Base-by-base conservation (phyloP, 2,329 filamentous ascomycete genomes). In the Helminthosporium solani region DNA sequence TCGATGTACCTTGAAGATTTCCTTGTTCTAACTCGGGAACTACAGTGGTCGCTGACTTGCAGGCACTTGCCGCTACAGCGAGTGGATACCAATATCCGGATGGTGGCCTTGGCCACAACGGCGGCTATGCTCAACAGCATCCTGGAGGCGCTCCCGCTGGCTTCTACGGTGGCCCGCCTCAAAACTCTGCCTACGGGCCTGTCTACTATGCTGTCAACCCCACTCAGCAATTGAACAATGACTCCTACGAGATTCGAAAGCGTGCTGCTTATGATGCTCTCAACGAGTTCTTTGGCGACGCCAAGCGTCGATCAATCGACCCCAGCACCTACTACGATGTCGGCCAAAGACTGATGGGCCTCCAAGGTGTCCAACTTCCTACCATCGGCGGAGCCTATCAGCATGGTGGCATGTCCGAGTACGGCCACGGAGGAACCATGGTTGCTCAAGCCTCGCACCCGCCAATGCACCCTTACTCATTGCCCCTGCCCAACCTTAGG, bases 201-300 rank as follows among this genome's bases (percentile, higher is more conserved):
- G 86, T 94, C 52, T 95, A 92, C 73, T 94, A 92, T 70, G 84
- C 86, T 69, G 80, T 81, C 68, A 83, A 74, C 68, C 64, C 80
- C 77, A 76, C 82, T 68, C 84, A 85, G 58, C 86, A 87, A 64
- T 77, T 87, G 50, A 79, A 80, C 53, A 85, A 86, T 64, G 78
- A 83, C 36, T 73, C 78, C 9, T 83, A 86, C 63, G 88, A 92
- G 64, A 80, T 83, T 57, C 84, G 88, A 64, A 94, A 92, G 75
- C 88, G 90, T 42, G 75, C 74, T 52, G 83, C 84, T n/a, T 88
- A 86, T 58, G 90, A 96, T 63, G 87, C 88, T 47, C 77, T 96
- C 49, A 92, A 95, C 66, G 90, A 96, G 68, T 96, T 97, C 75
- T 95, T 97, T 57, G 89, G 88, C 57, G 90, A 88, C 67, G 85